These are phyloP conservation scores for Raddia guianensis DNA, from an alignment of 176 grass and related monocot genomes.

Conservation along the genomic window DNA sequence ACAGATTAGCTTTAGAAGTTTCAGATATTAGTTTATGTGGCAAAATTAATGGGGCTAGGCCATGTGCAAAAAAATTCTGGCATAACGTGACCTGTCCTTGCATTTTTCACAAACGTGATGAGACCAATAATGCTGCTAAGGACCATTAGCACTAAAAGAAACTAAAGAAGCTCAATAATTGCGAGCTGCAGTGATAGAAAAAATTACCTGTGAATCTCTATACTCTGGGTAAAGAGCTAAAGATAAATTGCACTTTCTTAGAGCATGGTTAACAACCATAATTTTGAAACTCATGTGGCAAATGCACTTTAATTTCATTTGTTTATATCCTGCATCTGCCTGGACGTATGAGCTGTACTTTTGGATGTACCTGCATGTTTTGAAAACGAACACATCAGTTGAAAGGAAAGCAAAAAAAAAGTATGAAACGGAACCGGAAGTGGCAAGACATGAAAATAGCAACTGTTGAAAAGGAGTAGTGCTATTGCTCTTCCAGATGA, in stretches of 20 bases:
- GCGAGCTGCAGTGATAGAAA: conserved; percentile 16
- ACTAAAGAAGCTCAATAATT: conserved; percentile 36
- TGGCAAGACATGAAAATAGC: conserved; percentile 38
- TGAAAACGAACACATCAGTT: conserved; percentile 36
- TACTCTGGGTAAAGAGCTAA: conserved; percentile 33
- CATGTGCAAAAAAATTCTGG: conserved; percentile 43
- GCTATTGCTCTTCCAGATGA: conserved; percentile 42
- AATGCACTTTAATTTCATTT: conserved; percentile 45
- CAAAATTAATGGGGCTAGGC: conserved; percentile 29
- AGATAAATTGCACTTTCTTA: conserved; percentile 37
- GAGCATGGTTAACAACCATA: conserved; percentile 43
- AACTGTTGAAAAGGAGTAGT: conserved; percentile 26
- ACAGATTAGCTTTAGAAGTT: conserved; percentile 39
- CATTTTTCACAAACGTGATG: conserved; percentile 41
- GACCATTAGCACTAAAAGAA: conserved; percentile 53
- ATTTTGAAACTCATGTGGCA: conserved; percentile 46
- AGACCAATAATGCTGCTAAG: conserved; percentile 44
- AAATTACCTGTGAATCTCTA: conserved; percentile 29
- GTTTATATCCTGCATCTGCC: conserved; percentile 37
- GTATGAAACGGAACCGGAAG: conserved; percentile 22
- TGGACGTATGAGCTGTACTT: conserved; percentile 38
- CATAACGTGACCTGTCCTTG: conserved; percentile 46
- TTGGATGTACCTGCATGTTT: conserved; percentile 51
- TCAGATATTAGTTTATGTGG: conserved; percentile 1
- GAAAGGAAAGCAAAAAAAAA: conserved; percentile 40